A percentile compares a stretch with the other conserved stretches of the same genome.
Conservation (phyloP, 352 stramenopile species). For the Phytophthora tubulina region DNA sequence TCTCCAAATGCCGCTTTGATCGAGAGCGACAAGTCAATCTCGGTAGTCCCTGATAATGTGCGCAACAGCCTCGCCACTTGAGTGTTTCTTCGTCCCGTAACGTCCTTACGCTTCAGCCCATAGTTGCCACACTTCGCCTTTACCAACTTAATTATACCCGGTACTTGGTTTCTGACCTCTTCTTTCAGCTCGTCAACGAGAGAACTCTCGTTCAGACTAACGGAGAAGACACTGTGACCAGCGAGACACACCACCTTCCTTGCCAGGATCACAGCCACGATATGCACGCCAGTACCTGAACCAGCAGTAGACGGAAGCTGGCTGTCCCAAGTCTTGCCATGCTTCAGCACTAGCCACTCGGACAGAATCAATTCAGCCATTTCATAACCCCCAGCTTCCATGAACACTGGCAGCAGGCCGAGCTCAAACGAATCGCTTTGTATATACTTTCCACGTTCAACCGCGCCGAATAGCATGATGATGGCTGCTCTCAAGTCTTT, state of each 20-base stretch:
- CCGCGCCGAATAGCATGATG: not conserved
- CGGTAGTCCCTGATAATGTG: not conserved
- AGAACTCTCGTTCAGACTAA: conserved; percentile 1
- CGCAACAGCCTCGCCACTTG: not conserved
- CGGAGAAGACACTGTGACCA: not conserved
- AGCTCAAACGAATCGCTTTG: not conserved
- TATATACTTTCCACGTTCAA: not conserved
- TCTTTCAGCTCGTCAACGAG: not conserved
- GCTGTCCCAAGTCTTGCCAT: not conserved
- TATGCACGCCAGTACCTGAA: not conserved
- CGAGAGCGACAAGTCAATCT: not conserved
- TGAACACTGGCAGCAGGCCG: not conserved
- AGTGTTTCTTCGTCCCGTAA: not conserved
- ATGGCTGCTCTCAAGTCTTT: not conserved
- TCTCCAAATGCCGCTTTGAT: not conserved
- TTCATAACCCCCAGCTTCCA: not conserved
- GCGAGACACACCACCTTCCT: not conserved
- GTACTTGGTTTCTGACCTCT: not conserved
- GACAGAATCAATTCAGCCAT: not conserved
- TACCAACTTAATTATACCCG: not conserved
- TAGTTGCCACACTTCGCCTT: not conserved
- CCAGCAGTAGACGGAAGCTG: not conserved
- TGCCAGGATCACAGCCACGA: not conserved
- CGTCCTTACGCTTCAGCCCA: not conserved
- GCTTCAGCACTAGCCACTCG: not conserved